A percentile compares a stretch with the other conserved stretches of the same genome.
These are phyloP conservation scores for Thalia dealbata DNA, from an alignment of 176 grass and related monocot genomes.

Conservation along the genomic window DNA sequence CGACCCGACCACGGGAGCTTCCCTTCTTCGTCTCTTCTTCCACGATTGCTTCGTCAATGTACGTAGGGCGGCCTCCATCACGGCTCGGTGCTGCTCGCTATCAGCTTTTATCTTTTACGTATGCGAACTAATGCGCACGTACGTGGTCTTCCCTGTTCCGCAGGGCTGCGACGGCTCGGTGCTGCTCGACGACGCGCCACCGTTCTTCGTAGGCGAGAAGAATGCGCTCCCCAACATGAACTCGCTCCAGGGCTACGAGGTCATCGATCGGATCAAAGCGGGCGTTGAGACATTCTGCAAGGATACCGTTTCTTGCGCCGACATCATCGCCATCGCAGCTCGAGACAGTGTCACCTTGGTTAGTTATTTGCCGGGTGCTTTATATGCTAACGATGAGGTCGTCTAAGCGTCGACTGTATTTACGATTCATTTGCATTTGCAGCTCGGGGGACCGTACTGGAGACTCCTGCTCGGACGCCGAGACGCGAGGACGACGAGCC, in stretches of 20 bases:
- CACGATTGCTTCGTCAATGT: conserved; percentile 11
- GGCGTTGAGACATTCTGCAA: conserved; percentile 19
- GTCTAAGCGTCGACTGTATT: no score
- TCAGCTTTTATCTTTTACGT: no score
- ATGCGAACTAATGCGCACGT: no score
- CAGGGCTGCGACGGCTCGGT: conserved; percentile 59
- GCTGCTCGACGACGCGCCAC: conserved; percentile 37
- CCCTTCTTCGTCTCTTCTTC: conserved; percentile 6
- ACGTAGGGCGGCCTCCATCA: neutral
- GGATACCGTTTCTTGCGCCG: conserved; percentile 39
- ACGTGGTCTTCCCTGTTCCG: no score
- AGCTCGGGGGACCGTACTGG: conserved; percentile 38
- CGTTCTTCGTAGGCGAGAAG: conserved; percentile 38
- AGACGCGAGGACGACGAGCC: conserved; percentile 42
- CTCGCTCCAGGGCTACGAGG: conserved; percentile 39
- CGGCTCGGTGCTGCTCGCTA: no score
- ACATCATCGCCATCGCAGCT: conserved; percentile 43
- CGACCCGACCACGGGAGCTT: conserved; percentile 44
- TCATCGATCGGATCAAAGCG: conserved; percentile 43
- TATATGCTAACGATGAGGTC: no score
- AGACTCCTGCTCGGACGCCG: conserved; percentile 12
- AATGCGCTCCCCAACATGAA: conserved; percentile 28
- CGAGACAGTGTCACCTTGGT: conserved; percentile 44
- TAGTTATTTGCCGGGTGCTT: neutral
- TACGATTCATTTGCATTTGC: neutral